phyloP scores from a whole-genome alignment of 1,139 yeast genomes.

The Hemisphaericaspora xylanilytica region DNA sequence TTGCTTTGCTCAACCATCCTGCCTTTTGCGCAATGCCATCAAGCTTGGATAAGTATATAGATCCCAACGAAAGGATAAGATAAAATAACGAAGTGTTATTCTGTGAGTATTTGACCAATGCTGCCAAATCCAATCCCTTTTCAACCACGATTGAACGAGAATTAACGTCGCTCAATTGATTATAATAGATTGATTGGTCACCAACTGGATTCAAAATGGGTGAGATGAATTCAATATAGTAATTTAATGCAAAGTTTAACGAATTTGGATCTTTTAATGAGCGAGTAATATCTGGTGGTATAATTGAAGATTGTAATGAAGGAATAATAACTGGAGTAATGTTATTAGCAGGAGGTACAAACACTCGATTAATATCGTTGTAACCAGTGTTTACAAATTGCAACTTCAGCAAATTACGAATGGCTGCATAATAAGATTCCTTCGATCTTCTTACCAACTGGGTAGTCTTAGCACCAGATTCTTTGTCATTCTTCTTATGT shows the following conservation, averaged over 20 bases:
- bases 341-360: not conserved
- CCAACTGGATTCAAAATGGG: conserved; percentile 30
- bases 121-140: conserved; percentile 23
- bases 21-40: conserved; percentile 10
- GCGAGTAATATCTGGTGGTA: conserved; percentile 24
- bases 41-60: conserved; percentile 24
- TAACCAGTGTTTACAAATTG: conserved; percentile 20
- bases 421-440: conserved; percentile 14
- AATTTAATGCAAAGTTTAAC: conserved; percentile 24
- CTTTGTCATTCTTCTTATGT: conserved; percentile 6
- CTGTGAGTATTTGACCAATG: conserved; percentile 27
- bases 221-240: conserved; percentile 26
- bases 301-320: conserved; percentile 15
- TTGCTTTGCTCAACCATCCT: conserved; percentile 21
- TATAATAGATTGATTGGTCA: conserved; percentile 15
- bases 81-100: conserved; percentile 23
- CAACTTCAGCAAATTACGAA: conserved; percentile 16
- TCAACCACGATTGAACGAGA: conserved; percentile 18
- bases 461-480: conserved; percentile 9
- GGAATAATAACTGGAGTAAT: conserved; percentile 6
- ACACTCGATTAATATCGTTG: conserved; percentile 13
- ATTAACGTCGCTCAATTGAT: conserved; percentile 10
- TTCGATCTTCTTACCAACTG: conserved; percentile 15
- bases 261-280: conserved; percentile 15
- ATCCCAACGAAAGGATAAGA: conserved; percentile 26